phyloP scores from a whole-genome alignment of 2,329 filamentous ascomycete species.

The Penicillium psychrosexuale region DNA sequence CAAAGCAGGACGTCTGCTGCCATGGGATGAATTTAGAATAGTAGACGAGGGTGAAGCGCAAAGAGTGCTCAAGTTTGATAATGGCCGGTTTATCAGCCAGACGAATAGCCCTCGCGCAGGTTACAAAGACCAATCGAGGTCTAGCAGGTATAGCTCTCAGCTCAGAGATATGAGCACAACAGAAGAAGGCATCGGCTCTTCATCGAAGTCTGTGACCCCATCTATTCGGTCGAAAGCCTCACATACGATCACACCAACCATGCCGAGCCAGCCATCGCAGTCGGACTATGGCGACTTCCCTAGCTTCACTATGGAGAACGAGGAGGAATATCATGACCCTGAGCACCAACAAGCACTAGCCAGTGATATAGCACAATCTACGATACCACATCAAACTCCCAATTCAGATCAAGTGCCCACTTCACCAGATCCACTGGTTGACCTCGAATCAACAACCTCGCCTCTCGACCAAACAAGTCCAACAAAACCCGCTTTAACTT shows the following conservation, averaged over 20 bases:
- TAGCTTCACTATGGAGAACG: slow-evolving; percentile 22
- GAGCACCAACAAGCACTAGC: background rate
- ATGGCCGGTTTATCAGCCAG: slow-evolving; percentile 65
- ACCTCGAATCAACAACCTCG: background rate
- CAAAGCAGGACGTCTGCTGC: slow-evolving; percentile 71
- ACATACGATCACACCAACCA: slow-evolving; percentile 21
- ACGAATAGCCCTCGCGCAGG: slow-evolving; percentile 57
- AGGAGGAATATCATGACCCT: background rate
- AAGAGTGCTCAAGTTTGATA: slow-evolving; percentile 65
- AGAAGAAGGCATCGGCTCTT: slow-evolving; percentile 18
- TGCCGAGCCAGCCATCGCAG: slow-evolving; percentile 34
- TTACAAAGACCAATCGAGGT: slow-evolving; percentile 77
- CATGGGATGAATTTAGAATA: slow-evolving; percentile 82
- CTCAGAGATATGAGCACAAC: slow-evolving; percentile 48
- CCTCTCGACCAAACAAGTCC: slow-evolving; percentile 12
- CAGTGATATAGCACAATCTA: background rate
- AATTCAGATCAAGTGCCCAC: background rate
- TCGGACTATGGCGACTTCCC: slow-evolving; percentile 45
- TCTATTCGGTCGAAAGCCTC: slow-evolving; percentile 14
- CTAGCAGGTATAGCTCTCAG: slow-evolving; percentile 78
- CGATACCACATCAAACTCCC: background rate
- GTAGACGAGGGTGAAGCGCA: slow-evolving; percentile 81
- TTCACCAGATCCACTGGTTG: background rate
- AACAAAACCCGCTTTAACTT: slow-evolving; percentile 59
- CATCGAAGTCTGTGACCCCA: background rate